Evolutionary conservation across 129 eudicot genomes (phyloP).

Genomic region (Ambrosia artemisiifolia): DNA sequence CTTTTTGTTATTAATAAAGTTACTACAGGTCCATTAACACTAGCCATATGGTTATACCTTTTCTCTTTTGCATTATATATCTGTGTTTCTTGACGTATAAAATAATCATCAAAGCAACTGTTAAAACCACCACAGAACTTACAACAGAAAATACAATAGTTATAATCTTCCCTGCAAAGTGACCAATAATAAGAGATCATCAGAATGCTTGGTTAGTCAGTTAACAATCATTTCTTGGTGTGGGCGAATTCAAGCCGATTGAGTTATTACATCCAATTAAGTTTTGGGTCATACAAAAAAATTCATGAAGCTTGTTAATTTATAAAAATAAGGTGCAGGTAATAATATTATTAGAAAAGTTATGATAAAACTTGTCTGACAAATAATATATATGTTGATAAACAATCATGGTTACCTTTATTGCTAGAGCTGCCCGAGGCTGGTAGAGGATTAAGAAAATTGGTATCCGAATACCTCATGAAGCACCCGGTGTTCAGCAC

Average conservation of each 20-base stretch:
- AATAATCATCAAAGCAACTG: slow-evolving; percentile 43
- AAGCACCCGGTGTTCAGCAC: slow-evolving; percentile 72
- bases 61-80: slow-evolving; percentile 56
- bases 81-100: slow-evolving; percentile 46
- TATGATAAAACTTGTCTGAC: no score
- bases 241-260: no score
- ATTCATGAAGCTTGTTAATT: no score
- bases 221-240: no score
- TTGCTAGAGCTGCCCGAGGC: slow-evolving; percentile 43
- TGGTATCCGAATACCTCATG: slow-evolving; percentile 65
- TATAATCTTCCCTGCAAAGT: slow-evolving; percentile 47
- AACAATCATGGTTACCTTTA: slow-evolving; percentile 16
- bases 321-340: no score
- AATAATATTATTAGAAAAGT: no score
- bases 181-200: not conserved
- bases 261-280: no score
- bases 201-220: not conserved
- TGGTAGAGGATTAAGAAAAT: slow-evolving; percentile 17
- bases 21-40: not conserved
- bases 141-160: slow-evolving; percentile 47
- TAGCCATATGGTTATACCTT: slow-evolving; percentile 35
- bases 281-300: no score
- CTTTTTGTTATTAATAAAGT: not conserved
- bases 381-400: no score
- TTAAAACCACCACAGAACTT: slow-evolving; percentile 54